Evolutionary conservation across 257 asterid genomes (phyloP).

Genomic region (Ajuga chamaepitys): DNA sequence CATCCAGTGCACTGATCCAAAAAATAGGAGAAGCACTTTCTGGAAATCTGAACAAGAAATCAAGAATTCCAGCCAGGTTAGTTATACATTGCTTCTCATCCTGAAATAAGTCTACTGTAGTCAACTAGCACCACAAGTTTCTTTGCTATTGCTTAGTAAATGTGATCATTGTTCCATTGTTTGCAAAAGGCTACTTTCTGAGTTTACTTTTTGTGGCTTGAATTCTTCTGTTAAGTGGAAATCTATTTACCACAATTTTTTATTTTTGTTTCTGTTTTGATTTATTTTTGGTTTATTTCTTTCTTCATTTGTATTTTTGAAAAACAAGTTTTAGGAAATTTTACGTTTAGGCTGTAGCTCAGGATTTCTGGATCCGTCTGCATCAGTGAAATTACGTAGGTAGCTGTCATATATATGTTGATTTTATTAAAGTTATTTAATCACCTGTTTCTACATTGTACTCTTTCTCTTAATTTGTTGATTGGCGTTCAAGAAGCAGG

Average conservation of each 20-base stretch:
- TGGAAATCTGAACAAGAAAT: constrained; percentile 48
- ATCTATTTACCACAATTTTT: neutral
- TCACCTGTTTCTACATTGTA: neutral
- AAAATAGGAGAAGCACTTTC: constrained; percentile 80
- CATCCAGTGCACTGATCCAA: constrained; percentile 45
- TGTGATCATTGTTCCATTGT: constrained; percentile 6
- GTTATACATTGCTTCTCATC: constrained; percentile 18
- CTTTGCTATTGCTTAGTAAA: neutral
- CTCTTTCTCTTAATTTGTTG: too few species aligned
- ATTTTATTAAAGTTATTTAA: neutral
- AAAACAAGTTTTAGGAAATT: neutral
- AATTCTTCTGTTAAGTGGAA: neutral
- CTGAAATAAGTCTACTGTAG: neutral
- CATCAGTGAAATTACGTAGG: neutral
- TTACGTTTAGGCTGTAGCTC: neutral
- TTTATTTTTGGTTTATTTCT: too few species aligned
- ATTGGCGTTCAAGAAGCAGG: neutral
- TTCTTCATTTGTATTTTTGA: too few species aligned
- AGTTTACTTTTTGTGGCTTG: neutral
- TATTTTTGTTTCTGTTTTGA: neutral
- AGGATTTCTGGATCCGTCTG: neutral
- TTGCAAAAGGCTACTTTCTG: neutral
- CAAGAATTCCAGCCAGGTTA: constrained; percentile 71
- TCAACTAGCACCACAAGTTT: neutral
- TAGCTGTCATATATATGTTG: neutral